Conservation (phyloP, 768 basidiomycete species). For the Boletellus ananiceps region DNA sequence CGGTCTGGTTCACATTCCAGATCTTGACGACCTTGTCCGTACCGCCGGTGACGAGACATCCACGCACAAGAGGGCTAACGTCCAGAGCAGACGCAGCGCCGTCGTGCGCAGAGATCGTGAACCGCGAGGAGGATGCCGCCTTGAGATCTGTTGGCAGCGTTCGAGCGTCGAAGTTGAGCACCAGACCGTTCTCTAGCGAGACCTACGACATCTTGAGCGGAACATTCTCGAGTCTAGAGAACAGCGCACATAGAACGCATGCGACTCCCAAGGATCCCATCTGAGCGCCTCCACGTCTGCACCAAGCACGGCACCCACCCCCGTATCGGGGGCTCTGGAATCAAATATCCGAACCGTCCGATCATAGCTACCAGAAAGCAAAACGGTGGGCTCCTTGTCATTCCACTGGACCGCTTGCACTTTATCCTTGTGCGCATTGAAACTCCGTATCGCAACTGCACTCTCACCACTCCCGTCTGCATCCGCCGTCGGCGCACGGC, state of each 20-base stretch:
- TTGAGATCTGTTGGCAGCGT: conserved; percentile 69
- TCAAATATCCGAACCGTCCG: conserved; percentile 95
- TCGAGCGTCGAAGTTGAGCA: conserved; percentile 89
- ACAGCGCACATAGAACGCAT: conserved; percentile 75
- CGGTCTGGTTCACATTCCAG: conserved; percentile 82
- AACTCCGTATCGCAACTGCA: conserved; percentile 72
- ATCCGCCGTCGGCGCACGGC: conserved; percentile 52
- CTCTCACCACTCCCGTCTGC: conserved; percentile 40
- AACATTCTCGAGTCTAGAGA: neutral
- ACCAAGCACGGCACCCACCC: conserved; percentile 80
- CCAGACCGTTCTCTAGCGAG: conserved; percentile 89
- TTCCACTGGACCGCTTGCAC: conserved; percentile 98
- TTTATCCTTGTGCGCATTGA: conserved; percentile 85
- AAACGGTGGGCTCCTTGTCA: conserved; percentile 76
- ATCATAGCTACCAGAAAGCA: conserved; percentile 93
- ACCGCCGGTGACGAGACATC: conserved; percentile 91
- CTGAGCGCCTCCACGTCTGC: conserved; percentile 90
- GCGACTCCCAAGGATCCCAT: conserved; percentile 95
- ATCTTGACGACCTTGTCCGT: conserved; percentile 94
- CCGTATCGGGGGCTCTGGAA: conserved; percentile 73
- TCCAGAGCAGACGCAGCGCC: conserved; percentile 87
- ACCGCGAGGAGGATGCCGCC: conserved; percentile 63
- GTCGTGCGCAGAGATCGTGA: conserved; percentile 92
- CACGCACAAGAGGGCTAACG: conserved; percentile 83
- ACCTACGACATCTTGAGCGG: conserved; percentile 49